These are phyloP conservation scores for Exophiala xenobiotica DNA, from an alignment of 2,329 filamentous ascomycete species.

Conservation along the genomic window DNA sequence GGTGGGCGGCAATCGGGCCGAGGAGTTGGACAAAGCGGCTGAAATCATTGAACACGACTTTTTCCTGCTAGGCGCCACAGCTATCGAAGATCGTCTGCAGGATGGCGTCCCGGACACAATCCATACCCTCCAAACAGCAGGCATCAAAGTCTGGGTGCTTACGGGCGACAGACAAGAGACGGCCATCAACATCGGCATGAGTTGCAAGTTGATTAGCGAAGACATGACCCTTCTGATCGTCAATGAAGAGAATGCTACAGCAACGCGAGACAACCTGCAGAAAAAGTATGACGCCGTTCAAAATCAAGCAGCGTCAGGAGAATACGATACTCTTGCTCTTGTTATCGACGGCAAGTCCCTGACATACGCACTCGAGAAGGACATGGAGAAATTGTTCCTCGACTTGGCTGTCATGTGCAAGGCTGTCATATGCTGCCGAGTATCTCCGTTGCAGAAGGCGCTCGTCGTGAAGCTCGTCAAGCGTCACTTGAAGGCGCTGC, in stretches of 20 bases:
- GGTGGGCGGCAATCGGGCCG: slow-evolving; percentile 84
- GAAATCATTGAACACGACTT: slow-evolving; percentile 94
- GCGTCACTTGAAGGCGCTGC: slow-evolving; percentile 84
- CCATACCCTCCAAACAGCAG: slow-evolving; percentile 91
- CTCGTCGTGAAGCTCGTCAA: slow-evolving; percentile 98
- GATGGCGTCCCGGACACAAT: slow-evolving; percentile 98
- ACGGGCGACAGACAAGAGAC: slow-evolving; percentile 98
- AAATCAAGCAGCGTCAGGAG: slow-evolving; percentile 65
- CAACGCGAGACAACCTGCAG: slow-evolving; percentile 81
- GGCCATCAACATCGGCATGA: slow-evolving; percentile 99
- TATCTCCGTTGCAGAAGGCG: slow-evolving; percentile 94
- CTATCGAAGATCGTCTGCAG: slow-evolving; percentile 94
- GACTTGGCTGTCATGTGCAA: slow-evolving; percentile 95
- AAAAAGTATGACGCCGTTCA: slow-evolving; percentile 92
- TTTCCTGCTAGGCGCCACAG: slow-evolving; percentile 86
- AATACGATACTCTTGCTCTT: slow-evolving; percentile 79
- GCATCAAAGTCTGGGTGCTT: slow-evolving; percentile 98
- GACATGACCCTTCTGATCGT: slow-evolving; percentile 98
- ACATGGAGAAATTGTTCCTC: slow-evolving; percentile 88
- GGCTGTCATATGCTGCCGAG: slow-evolving; percentile 92
- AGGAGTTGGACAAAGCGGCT: slow-evolving; percentile 94
- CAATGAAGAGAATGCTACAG: slow-evolving; percentile 79
- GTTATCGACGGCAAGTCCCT: slow-evolving; percentile 96
- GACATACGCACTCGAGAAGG: slow-evolving; percentile 88
- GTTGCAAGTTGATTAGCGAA: slow-evolving; percentile 95